Evolutionary conservation across 2,329 filamentous ascomycete species (phyloP), one percentile per base, ranked within the genome.

Genomic region (Pezicula radicicola): DNA sequence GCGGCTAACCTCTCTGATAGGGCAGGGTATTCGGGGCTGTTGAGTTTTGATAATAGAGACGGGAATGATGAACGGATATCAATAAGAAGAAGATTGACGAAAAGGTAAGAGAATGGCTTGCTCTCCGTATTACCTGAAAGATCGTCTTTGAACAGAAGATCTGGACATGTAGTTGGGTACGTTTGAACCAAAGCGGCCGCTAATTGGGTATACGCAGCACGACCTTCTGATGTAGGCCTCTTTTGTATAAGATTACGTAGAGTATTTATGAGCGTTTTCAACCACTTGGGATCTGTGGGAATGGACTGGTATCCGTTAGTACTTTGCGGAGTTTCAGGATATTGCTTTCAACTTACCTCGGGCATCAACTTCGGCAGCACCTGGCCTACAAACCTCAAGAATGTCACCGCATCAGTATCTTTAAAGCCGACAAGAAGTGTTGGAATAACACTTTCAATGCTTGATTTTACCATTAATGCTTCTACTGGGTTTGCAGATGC

Each of bases 51-150:
- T 2, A 88, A 72, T 1, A 89, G 72, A 3, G 76, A 72, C 1
- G 86, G 85, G 21, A 84, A 73, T 1, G 82, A 82, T 12, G 84
- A 79, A 39, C 83, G 78, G 25, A 88, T 73, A 62, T 89, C 85
- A 52, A 87, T 81, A 33, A 87, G 75, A 6, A 87, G 63, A n/a
- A 87, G 75, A 58, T 80, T 85, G 50, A 87, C 67, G 51, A 88
- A 75, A 4, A 88, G 70, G 60, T 84, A 87, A 1, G 81, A 77
- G 55, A 83, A 80, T 0, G 83, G 77, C 54, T 80, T 83, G 33
- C 75, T 71, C 9, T 66, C 61, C 21, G 53, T 39, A 40, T 48
- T 50, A 39, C 48, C 42, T 27, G 50, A 49, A 9, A 47, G 33
- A 4, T 70, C 63, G 49, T 76, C 70, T 7, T 71, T 68, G 68